Percentiles rank a stretch among this genome's conserved stretches.
Conservation (phyloP, 208 protist species). For the Leishmania arabica region DNA sequence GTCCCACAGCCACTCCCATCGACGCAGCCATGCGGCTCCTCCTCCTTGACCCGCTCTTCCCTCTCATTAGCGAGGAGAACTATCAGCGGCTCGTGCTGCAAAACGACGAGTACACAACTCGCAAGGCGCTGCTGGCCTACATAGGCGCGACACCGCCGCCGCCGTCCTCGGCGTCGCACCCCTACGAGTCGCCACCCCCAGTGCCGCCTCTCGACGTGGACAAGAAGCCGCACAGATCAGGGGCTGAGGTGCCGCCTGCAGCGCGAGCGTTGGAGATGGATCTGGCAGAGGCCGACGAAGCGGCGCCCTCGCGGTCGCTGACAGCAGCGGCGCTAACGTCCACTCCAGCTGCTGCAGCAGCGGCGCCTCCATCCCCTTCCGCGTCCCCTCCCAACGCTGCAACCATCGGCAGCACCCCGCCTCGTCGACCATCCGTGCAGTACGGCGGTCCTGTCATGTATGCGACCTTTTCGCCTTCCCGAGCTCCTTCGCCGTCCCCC, state of each 20-base stretch:
- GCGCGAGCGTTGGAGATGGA: slow-evolving; percentile 28
- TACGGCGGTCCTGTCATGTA: slow-evolving; percentile 24
- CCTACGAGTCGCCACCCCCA: not conserved
- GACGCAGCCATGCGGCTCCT: slow-evolving; percentile 33
- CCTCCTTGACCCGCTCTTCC: slow-evolving; percentile 56
- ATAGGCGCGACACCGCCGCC: slow-evolving; percentile 5
- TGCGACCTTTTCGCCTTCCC: slow-evolving; percentile 15
- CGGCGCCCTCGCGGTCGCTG: not conserved
- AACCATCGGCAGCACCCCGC: slow-evolving; percentile 5
- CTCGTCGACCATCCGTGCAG: slow-evolving; percentile 29
- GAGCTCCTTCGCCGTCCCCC: slow-evolving; percentile 9
- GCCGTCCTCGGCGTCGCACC: not conserved
- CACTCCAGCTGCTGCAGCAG: not conserved
- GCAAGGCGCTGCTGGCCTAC: slow-evolving; percentile 18
- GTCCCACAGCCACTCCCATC: slow-evolving; percentile 1
- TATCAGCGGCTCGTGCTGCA: slow-evolving; percentile 61
- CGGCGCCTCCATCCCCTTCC: not conserved
- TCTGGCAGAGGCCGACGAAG: slow-evolving; percentile 27
- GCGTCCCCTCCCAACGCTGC: slow-evolving; percentile 6
- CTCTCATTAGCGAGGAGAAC: slow-evolving; percentile 77
- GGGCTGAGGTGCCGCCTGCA: slow-evolving; percentile 10
- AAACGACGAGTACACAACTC: slow-evolving; percentile 63
- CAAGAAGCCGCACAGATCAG: slow-evolving; percentile 9
- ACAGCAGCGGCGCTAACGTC: not conserved
- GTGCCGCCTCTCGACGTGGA: not conserved